These are phyloP conservation scores for Phytophthora cryptogea DNA, from an alignment of 352 stramenopile genomes.

Conservation along the genomic window DNA sequence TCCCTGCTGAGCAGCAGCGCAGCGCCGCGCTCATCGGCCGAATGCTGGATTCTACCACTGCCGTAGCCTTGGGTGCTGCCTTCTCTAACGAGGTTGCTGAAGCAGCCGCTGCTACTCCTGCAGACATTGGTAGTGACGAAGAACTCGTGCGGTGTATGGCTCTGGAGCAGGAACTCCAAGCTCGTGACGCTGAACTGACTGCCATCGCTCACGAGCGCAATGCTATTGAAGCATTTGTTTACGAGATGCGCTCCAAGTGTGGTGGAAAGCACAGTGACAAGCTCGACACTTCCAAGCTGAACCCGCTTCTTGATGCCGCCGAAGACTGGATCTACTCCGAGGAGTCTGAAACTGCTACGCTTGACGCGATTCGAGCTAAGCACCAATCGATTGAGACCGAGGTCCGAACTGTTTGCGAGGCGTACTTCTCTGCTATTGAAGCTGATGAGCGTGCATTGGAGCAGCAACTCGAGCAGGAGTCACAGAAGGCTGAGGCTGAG, in stretches of 20 bases:
- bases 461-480: conserved; percentile 78
- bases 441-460: conserved; percentile 69
- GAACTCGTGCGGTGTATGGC: conserved; percentile 45
- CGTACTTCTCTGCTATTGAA: conserved; percentile 75
- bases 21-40: conserved; percentile 60
- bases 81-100: conserved; percentile 40
- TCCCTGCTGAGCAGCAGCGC: conserved; percentile 45
- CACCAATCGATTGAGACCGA: conserved; percentile 60
- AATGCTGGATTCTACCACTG: conserved; percentile 89
- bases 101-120: conserved; percentile 4
- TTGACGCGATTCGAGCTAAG: conserved; percentile 57
- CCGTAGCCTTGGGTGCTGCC: conserved; percentile 80
- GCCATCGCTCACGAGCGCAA: conserved; percentile 87
- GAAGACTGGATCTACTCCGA: conserved; percentile 94
- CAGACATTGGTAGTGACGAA: conserved; percentile 30
- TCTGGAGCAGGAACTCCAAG: conserved; percentile 74
- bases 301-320: conserved; percentile 75
- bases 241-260: conserved; percentile 88
- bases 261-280: conserved; percentile 73
- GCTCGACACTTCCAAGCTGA: conserved; percentile 62
- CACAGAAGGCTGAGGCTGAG: conserved; percentile 71
- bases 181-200: conserved; percentile 66
- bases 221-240: conserved; percentile 90
- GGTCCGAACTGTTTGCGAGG: conserved; percentile 52
- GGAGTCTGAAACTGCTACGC: conserved; percentile 74